Base-by-base conservation (phyloP, 2,329 filamentous ascomycete species). In the Hypoxylon sp. region DNA sequence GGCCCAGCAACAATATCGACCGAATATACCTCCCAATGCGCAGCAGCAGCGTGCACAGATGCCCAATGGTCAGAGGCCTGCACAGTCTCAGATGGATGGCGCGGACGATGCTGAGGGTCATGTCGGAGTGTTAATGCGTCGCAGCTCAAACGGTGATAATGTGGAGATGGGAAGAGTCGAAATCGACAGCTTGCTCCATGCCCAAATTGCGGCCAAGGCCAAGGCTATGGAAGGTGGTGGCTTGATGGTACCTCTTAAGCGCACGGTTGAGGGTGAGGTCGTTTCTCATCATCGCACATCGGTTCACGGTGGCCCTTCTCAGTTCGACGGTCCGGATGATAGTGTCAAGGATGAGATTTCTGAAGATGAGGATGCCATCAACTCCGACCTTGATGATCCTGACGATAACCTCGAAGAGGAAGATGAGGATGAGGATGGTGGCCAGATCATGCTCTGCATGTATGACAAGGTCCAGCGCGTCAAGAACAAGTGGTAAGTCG, bases 401-500 rank as follows among this genome's bases (percentile, higher is more conserved):
- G 94, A 98, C 69, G 96, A 98, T 67, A 90, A 93, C 10, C 82
- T 89, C 17, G 90, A 92, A 30, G 93, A 96, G 23, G 93, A 95
- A 23, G 93, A 96, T 34, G 94, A 96, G 55, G 93, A 94, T 13
- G 93, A 97, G 66, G 94, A 97, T 46, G 88, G 90, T 36, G 90
- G 91, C 1, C 92, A 97, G 74, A 94, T 97, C 78, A 98, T 99
- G 93, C 90, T 99, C 43, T 99, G 96, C 84, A 98, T 97, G 79
- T 99, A 99, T 79, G 96, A 99, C 84, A 99, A 99, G 84, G 96
- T 99, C 9, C 95, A 98, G 82, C 88, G 96, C 51, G 96, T 98
- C 76, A 99, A 99, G 90, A 99, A 98, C 83, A 99, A 96, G 88
- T 96, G 93, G 93, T 90, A 79, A 56, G 85, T 81, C n/a, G 21